Evolutionary conservation across 371 early-diverging fungal species (phyloP), one percentile per base, ranked within the genome.

Genomic region (Actinomucor elegans): DNA sequence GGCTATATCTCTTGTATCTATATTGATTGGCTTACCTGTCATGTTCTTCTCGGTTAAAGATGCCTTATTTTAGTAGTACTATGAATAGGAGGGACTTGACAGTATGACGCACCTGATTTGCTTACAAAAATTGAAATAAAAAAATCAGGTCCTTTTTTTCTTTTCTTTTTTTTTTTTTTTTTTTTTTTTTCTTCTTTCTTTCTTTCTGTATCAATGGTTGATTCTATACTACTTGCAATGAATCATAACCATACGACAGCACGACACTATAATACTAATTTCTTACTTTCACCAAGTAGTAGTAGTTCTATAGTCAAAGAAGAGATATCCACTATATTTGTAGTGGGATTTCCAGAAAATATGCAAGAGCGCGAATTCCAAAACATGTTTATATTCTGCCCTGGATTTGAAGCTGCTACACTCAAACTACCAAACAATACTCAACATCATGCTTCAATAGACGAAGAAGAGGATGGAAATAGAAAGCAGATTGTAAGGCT

Each of bases 311-410:
- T n/a, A n/a, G n/a, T n/a, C n/a, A n/a, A n/a, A n/a, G 79, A 81
- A 49, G 82, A 82, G 62, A 75, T 96, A 46, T 88, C 92, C 9
- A 94, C 95, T 34, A 90, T 96, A 55, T 96, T 94, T 77, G 94
- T 96, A 6, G 93, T 94, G 23, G 96, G 96, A 10, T 93, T 96
- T 55, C 96, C 96, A 31, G 93, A 94, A 27, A 94, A 96, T 66
- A 92, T 94, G 85, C 81, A 80, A 62, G 95, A 96, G 65, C 76
- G 96, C 51, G 96, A 96, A 71, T 94, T 96, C 57, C 92, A 93
- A 57, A 94, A 93, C 72, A 92, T 94, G 94, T 96, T 96, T 69
- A 86, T 86, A 15, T 94, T 96, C 64, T 87, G 85, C 10, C 81
- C 89, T 12, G 96, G 95, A 10, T 96, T 94, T 57, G 94, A 94